phyloP scores from a whole-genome alignment of 352 stramenopile species.

The Phytophthora sansomeana region DNA sequence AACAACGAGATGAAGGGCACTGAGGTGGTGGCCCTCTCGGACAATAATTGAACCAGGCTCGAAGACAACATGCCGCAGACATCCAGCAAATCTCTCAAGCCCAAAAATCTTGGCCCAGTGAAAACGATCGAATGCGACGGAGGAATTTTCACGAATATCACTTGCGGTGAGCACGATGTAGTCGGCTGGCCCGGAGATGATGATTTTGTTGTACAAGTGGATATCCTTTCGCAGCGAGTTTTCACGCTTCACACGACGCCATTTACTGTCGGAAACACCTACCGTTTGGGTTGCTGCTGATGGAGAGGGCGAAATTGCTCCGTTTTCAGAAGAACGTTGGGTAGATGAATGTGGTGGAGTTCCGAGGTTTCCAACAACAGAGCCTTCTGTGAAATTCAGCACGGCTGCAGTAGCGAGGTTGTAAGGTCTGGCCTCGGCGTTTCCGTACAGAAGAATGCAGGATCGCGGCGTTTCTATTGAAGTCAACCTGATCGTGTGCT shows the following conservation, averaged over 20 bases:
- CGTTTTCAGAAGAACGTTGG: constrained; percentile 1
- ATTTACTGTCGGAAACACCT: constrained; percentile 36
- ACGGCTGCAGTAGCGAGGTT: constrained; percentile 35
- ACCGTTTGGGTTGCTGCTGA: neutral
- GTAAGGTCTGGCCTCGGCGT: constrained; percentile 46
- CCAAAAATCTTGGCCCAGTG: constrained; percentile 48
- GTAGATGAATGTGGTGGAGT: constrained; percentile 12
- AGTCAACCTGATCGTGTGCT: constrained; percentile 49
- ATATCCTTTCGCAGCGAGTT: constrained; percentile 39
- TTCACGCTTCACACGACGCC: constrained; percentile 49
- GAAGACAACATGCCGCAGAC: constrained; percentile 42
- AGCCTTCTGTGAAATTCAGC: constrained; percentile 49
- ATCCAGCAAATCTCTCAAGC: constrained; percentile 44
- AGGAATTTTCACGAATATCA: constrained; percentile 42
- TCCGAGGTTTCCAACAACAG: constrained; percentile 47
- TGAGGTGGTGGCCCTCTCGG: constrained; percentile 37
- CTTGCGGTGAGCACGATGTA: constrained; percentile 49
- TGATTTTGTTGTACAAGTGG: constrained; percentile 51
- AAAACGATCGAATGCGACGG: constrained; percentile 39
- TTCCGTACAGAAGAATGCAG: constrained; percentile 54
- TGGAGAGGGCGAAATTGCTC: constrained; percentile 9
- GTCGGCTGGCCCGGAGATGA: constrained; percentile 48
- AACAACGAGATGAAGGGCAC: constrained; percentile 43
- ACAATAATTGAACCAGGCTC: constrained; percentile 41
- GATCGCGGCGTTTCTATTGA: constrained; percentile 45